A percentile compares a stretch with the other conserved stretches of the same genome.
phyloP scores from a whole-genome alignment of 2,329 filamentous ascomycete genomes.

The Aspergillus jensenii region DNA sequence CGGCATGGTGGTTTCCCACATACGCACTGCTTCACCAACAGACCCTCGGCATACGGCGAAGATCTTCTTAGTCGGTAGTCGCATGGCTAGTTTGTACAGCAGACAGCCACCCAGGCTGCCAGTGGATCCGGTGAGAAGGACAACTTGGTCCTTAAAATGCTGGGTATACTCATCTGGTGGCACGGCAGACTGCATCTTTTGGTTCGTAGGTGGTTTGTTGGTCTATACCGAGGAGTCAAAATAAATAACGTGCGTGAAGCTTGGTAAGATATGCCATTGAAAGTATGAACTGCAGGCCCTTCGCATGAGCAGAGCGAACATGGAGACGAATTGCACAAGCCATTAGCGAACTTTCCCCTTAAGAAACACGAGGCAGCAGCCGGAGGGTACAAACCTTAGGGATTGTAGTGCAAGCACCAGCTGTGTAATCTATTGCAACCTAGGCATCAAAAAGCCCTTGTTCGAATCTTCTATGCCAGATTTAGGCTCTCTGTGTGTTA shows the following conservation, averaged over 20 bases:
- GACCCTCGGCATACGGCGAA: conserved; percentile 16
- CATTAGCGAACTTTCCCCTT: background rate
- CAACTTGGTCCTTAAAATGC: conserved; percentile 11
- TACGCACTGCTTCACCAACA: conserved; percentile 5
- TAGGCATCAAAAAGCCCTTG: too few species aligned
- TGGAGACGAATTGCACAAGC: background rate
- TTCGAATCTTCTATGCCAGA: too few species aligned
- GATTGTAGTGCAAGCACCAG: background rate
- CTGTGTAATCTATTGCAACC: background rate
- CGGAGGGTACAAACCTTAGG: background rate
- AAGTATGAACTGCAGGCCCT: accelerated
- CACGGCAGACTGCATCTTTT: background rate
- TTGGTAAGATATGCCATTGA: too few species aligned
- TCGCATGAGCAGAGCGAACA: background rate
- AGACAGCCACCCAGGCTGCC: conserved; percentile 19
- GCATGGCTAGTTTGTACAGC: conserved; percentile 19
- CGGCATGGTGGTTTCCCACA: conserved; percentile 19
- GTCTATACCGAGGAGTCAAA: too few species aligned
- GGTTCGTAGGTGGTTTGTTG: background rate
- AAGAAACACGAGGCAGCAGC: background rate
- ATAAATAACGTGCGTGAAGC: too few species aligned
- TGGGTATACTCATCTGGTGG: background rate
- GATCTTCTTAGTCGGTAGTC: conserved; percentile 17
- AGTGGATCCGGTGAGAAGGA: conserved; percentile 20
- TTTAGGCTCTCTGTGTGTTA: too few species aligned